Conservation (phyloP, 2,329 filamentous ascomycete species). For the Paecilomyces dactylethromorphus region DNA sequence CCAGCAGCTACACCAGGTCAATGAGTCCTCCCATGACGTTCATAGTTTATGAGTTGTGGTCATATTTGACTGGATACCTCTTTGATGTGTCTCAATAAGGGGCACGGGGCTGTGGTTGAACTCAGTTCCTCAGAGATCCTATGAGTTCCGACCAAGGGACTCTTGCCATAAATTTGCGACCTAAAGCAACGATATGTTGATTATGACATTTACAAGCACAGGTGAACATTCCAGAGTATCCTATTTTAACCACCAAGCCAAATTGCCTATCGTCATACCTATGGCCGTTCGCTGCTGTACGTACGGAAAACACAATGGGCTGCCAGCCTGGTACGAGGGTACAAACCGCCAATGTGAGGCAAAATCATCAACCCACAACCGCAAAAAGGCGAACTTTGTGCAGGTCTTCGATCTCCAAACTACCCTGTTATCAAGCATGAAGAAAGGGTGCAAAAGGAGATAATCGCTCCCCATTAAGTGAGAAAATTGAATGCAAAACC, state of each 20-base stretch:
- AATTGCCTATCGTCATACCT: not conserved
- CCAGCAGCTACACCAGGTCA: slow-evolving; percentile 42
- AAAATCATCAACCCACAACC: not conserved
- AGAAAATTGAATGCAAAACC: not conserved
- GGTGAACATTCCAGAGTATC: not conserved
- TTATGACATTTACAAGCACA: not conserved
- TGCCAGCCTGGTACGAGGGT: not conserved
- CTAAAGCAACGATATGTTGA: not conserved
- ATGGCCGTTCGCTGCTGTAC: not conserved
- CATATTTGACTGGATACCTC: not conserved
- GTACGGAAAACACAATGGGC: not conserved
- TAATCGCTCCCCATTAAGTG: not conserved
- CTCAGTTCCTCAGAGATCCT: not conserved
- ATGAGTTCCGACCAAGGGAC: not conserved
- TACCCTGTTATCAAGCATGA: not conserved
- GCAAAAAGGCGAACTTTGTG: not conserved
- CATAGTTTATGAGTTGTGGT: not conserved
- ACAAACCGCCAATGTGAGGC: not conserved
- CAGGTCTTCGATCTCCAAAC: not conserved
- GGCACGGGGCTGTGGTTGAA: not conserved
- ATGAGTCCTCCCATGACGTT: slow-evolving; percentile 7
- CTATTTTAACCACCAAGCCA: not conserved
- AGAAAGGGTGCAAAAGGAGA: not conserved
- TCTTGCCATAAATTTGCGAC: not conserved
- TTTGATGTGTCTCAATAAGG: not conserved